These are phyloP conservation scores for Venturia nashicola DNA, from an alignment of 2,329 filamentous ascomycete genomes.

Conservation along the genomic window DNA sequence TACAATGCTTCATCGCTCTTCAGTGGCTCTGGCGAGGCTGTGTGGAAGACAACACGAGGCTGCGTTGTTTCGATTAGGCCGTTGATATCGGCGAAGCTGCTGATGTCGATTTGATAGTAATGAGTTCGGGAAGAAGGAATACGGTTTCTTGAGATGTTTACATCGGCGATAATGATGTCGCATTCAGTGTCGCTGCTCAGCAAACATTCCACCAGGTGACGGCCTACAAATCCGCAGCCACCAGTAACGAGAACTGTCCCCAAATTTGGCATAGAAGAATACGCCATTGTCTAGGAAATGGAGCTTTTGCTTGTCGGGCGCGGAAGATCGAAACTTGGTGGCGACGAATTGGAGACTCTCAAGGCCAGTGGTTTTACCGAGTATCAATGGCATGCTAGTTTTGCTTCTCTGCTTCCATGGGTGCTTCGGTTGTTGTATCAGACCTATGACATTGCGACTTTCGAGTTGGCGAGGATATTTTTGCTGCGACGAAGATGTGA, in stretches of 20 bases:
- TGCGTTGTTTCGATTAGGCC: constrained; percentile 46
- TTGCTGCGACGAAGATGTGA: no score
- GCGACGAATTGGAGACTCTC: no score
- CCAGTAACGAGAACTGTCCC: constrained; percentile 32
- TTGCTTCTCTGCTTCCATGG: no score
- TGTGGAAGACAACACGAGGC: constrained; percentile 84
- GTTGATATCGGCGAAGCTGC: constrained; percentile 20
- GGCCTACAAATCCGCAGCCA: constrained; percentile 34
- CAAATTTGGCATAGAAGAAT: no score
- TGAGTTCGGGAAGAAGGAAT: constrained; percentile 14
- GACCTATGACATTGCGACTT: no score
- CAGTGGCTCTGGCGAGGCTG: constrained; percentile 43
- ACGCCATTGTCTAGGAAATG: no score
- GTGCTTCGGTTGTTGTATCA: no score
- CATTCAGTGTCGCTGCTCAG: constrained; percentile 22
- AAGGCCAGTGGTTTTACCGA: no score
- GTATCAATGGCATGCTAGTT: no score
- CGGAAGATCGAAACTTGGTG: no score
- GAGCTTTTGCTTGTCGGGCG: no score
- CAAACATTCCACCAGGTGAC: constrained; percentile 21
- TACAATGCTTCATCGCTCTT: constrained; percentile 42
- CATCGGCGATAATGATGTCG: constrained; percentile 27
- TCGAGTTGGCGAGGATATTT: no score
- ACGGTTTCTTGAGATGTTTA: background rate
- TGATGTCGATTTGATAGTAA: constrained; percentile 29